These are phyloP conservation scores for Wilcoxina mikolae DNA, from an alignment of 495 filamentous ascomycete genomes.

Conservation along the genomic window DNA sequence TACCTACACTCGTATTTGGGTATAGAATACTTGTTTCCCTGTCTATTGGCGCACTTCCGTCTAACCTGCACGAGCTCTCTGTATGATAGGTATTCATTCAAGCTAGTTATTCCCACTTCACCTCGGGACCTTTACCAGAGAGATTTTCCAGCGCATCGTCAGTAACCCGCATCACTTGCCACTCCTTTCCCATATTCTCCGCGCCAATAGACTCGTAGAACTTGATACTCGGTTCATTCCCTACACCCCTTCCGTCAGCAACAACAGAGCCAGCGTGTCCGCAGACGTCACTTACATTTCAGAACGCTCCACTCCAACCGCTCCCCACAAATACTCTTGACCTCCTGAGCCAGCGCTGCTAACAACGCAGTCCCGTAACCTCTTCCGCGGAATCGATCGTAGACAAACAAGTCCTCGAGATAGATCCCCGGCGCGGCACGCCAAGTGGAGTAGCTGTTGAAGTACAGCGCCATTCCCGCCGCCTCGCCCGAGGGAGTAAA, in stretches of 20 bases:
- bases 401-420: constrained; percentile 84
- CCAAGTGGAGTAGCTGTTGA: constrained; percentile 74
- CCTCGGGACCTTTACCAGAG: constrained; percentile 33
- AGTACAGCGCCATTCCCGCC: constrained; percentile 49
- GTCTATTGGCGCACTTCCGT: neutral
- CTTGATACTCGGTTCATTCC: constrained; percentile 76
- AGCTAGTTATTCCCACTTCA: constrained; percentile 9
- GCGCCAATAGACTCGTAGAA: constrained; percentile 82
- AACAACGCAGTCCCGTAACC: constrained; percentile 72
- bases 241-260: constrained; percentile 18
- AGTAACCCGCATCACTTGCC: constrained; percentile 84
- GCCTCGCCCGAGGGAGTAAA: constrained; percentile 33
- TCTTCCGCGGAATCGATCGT: constrained; percentile 48
- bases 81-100: neutral
- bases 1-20: neutral
- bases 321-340: constrained; percentile 52
- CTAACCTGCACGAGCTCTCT: neutral
- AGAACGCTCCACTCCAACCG: constrained; percentile 88
- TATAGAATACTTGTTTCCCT: neutral
- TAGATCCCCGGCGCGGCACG: constrained; percentile 73
- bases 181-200: constrained; percentile 57
- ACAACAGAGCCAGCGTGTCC: neutral
- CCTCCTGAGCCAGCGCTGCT: constrained; percentile 59
- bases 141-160: constrained; percentile 51
- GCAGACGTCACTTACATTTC: constrained; percentile 37